phyloP scores from a whole-genome alignment of 306 rosid genomes.

The Castanospermum australe region DNA sequence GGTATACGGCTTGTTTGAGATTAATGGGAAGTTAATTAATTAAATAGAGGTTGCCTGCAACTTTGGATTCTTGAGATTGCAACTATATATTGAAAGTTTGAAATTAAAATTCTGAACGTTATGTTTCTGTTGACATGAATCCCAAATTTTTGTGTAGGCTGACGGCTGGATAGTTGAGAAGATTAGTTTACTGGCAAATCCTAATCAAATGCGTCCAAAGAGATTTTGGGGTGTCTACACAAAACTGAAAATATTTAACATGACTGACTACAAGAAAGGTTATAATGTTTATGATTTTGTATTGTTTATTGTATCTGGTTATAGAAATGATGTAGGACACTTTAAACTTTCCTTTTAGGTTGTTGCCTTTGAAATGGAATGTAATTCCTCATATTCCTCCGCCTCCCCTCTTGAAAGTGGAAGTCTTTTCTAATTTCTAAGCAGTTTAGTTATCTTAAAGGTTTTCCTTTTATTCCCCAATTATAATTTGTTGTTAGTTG shows the following conservation, averaged over 20 bases:
- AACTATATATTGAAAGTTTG: not conserved
- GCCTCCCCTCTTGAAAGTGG: not conserved
- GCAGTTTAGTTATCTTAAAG: not conserved
- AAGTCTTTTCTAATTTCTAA: not conserved
- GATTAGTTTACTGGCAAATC: conserved; percentile 89
- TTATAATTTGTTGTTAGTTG: not conserved
- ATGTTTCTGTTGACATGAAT: not conserved
- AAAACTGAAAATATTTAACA: conserved; percentile 91
- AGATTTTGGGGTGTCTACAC: conserved; percentile 99
- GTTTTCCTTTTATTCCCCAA: not conserved
- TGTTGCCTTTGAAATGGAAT: conserved; percentile 10
- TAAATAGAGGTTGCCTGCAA: not conserved
- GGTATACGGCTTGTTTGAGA: not conserved
- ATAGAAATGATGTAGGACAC: not conserved
- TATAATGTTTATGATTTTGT: not conserved
- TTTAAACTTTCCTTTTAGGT: not conserved
- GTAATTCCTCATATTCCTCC: not conserved
- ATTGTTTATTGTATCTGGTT: not conserved
- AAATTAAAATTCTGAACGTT: not conserved
- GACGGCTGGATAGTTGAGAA: conserved; percentile 96
- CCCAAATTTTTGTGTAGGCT: conserved; percentile 56
- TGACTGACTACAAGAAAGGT: conserved; percentile 94
- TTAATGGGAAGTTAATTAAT: not conserved
- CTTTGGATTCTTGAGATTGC: not conserved
- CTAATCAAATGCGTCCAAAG: conserved; percentile 87